Evolutionary conservation across 129 eudicot species (phyloP), one percentile per base, ranked within the genome.

Genomic region (Helianthus tuberosus): DNA sequence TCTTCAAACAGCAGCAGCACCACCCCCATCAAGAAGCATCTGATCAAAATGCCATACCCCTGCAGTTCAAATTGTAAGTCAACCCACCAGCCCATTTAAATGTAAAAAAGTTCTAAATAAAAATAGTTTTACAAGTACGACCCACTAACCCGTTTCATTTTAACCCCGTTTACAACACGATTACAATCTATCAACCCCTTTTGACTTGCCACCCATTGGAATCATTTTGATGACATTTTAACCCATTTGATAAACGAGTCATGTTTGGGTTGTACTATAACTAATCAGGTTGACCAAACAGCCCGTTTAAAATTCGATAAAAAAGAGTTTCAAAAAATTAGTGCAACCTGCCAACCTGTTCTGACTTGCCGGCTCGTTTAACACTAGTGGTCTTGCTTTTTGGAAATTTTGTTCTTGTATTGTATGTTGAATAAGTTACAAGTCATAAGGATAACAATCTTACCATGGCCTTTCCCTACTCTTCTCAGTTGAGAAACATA

Each of bases 41-140:
- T 90, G 98, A 81, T 94, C 89, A 63, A 94, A 94, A 85, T 94
- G 97, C 98, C 98, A 90, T 63, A 94, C 96, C 68, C 98, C 98
- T 94, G 91, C 89, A 80, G 29, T 46, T 46, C 36, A 61, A 29
- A 43, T n/a, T 13, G 7, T 0, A 71, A 23, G 46, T 41, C 8
- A 8, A 41, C 46, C 46, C 8, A 6, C 46, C 10, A 41, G 8
- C 46, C 46, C 44, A 39, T 4, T 39, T 6, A 39, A 39, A 5
- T 41, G 46, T 11, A 17, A 14, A 71, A 58, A 10, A 48, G 1
- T 10, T 12, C 27, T 68, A 20, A 32, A 60, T 23, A 46, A 16
- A 62, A 5, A 48, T 10, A 0, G 12, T 48, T 48, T 41, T 41
- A 41, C 4, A 5, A 41, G 46, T 41, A 5, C 8, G 8, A 48